phyloP scores from a whole-genome alignment of 345 rosid species.

The Syzygium oleosum region DNA sequence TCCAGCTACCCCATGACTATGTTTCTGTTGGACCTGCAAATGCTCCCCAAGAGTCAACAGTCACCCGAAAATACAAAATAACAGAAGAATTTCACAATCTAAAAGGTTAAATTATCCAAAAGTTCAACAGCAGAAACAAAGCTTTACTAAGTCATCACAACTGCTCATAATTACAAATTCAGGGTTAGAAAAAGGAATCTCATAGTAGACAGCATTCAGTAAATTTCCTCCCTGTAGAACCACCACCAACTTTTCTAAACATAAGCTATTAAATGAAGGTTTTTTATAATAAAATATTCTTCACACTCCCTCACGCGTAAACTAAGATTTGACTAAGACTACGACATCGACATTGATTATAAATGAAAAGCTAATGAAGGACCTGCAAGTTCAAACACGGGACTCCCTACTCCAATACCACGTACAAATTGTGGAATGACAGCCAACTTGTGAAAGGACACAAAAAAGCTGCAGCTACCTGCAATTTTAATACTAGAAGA shows the following conservation, averaged over 20 bases:
- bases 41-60: not conserved
- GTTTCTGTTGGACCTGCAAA: constrained; percentile 78
- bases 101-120: not conserved
- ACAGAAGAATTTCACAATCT: not conserved
- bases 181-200: not conserved
- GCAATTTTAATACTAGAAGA: not conserved
- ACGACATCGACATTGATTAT: not conserved
- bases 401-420: not conserved
- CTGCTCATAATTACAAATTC: not conserved
- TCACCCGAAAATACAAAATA: not conserved
- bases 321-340: not conserved
- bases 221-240: not conserved
- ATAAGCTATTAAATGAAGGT: not conserved
- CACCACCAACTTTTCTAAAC: not conserved
- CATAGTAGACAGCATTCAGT: not conserved
- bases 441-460: not conserved
- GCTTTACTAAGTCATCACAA: not conserved
- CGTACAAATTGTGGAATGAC: not conserved
- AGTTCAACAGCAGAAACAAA: not conserved
- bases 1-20: constrained; percentile 60
- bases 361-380: not conserved
- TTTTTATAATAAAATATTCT: not conserved
- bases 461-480: not conserved
- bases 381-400: not conserved
- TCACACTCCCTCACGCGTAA: not conserved